Percentiles rank a stretch among this genome's conserved stretches.
phyloP scores from a whole-genome alignment of 1,284 basidiomycete species.

The Takashimella tepidaria region DNA sequence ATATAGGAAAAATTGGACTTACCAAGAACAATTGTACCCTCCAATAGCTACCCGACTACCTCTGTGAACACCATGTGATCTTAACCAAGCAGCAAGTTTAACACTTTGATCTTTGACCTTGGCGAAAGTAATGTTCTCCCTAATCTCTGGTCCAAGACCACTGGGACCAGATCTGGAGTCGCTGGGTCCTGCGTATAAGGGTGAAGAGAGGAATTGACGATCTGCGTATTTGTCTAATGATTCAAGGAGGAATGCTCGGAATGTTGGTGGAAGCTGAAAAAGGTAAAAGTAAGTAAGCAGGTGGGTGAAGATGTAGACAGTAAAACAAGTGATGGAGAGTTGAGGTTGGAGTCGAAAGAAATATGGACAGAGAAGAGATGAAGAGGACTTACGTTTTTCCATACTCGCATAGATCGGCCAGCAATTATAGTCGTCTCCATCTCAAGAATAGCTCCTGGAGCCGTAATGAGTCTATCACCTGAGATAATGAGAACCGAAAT shows the following conservation, averaged over 20 bases:
- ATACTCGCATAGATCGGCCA: conserved; percentile 24
- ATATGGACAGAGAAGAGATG: conserved; percentile 2
- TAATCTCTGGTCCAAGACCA: conserved; percentile 1
- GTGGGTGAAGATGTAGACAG: not conserved
- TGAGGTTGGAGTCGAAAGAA: not conserved
- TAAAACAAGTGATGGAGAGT: no score
- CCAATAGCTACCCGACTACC: conserved; percentile 36
- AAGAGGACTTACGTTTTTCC: conserved; percentile 35
- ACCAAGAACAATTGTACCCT: conserved; percentile 29
- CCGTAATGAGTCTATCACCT: conserved; percentile 38
- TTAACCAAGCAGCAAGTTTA: conserved; percentile 31
- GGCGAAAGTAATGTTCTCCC: conserved; percentile 26
- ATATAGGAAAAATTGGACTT: conserved; percentile 4
- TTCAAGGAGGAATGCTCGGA: conserved; percentile 30
- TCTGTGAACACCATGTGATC: conserved; percentile 21
- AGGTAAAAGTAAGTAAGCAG: not conserved
- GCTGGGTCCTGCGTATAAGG: conserved; percentile 13
- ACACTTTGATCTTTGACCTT: conserved; percentile 21
- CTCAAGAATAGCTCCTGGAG: conserved; percentile 34
- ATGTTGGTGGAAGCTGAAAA: conserved; percentile 29
- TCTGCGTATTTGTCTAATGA: conserved; percentile 19
- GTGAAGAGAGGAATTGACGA: conserved; percentile 33
- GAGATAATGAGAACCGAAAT: no score
- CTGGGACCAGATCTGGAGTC: not conserved
- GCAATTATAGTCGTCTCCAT: conserved; percentile 28